Evolutionary conservation across 768 basidiomycete genomes (phyloP).

Genomic region (Amanita rubescens): DNA sequence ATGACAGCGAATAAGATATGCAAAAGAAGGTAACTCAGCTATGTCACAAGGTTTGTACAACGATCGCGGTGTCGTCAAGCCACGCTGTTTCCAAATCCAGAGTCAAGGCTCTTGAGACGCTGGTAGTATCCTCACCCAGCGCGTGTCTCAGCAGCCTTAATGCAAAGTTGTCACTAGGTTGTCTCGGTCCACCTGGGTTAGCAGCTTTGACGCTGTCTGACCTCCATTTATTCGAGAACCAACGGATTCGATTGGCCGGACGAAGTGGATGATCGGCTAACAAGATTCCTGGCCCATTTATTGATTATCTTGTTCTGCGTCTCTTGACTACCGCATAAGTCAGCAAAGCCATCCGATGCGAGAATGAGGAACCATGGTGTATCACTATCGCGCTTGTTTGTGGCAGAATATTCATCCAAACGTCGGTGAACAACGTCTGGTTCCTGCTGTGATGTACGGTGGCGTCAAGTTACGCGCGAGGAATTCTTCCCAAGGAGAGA

Average conservation of each 20-base stretch:
- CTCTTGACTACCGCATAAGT: slow-evolving; percentile 41
- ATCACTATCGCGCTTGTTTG: slow-evolving; percentile 1
- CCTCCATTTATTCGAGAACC: background rate
- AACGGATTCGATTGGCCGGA: slow-evolving; percentile 16
- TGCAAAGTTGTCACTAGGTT: slow-evolving; percentile 38
- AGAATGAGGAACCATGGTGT: slow-evolving; percentile 49
- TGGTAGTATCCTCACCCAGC: slow-evolving; percentile 44
- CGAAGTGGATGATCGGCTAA: slow-evolving; percentile 17
- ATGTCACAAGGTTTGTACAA: slow-evolving; percentile 50
- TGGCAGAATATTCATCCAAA: slow-evolving; percentile 23
- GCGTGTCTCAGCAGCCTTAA: slow-evolving; percentile 48
- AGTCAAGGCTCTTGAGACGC: slow-evolving; percentile 52
- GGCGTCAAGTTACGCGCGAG: slow-evolving; percentile 54
- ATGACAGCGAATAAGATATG: background rate
- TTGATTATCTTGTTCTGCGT: slow-evolving; percentile 39
- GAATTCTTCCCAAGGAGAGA: slow-evolving; percentile 60
- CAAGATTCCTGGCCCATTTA: slow-evolving; percentile 45
- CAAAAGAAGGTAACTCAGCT: background rate
- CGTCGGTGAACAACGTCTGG: slow-evolving; percentile 57
- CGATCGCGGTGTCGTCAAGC: slow-evolving; percentile 63
- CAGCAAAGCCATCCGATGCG: slow-evolving; percentile 61
- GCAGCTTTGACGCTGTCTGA: slow-evolving; percentile 4
- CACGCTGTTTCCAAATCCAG: slow-evolving; percentile 58
- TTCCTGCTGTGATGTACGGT: slow-evolving; percentile 56
- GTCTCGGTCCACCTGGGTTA: background rate